Base-by-base conservation (phyloP, 2,329 filamentous ascomycete species). In the Mollisia scopiformis region DNA sequence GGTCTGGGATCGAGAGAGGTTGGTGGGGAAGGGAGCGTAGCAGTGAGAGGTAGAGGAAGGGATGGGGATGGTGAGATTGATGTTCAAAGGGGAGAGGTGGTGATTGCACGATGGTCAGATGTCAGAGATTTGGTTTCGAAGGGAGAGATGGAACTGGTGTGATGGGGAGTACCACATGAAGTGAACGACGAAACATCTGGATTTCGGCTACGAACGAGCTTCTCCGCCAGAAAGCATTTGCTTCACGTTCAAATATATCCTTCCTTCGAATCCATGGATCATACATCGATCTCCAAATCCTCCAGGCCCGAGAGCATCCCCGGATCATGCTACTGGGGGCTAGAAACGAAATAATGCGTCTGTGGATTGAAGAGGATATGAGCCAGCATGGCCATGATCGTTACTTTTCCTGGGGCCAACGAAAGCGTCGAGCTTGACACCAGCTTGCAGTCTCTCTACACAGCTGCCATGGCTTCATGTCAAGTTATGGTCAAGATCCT, bases 21-120 rank as follows among this genome's bases (percentile, higher is more conserved):
- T 80, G 76, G 66, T 88, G 93, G 0, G 77, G 87, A 47, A 90
- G 93, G 62, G 91, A 91, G 91, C 6, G 92, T 98, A 1, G 95
- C 97, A 74, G 86, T 94, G 41, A 82, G 93, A 62, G 82, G 91
- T 50, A 81, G 82, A 64, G 88, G 88, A 13, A 87, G 87, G 8
- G 87, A 90, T 66, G 80, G 75, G 64, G 88, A 91, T 78, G 77
- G 81, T 75, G 73, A 78, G 62, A 72, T 91, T 73, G 80, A 86
- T 64, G 80, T 85, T 57, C 58, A 59, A 25, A 67, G 65, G 28
- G 70, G 70, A 4, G 70, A 73, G 33, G 66, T 72, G 10, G 68
- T 70, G 10, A 65, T 72, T 58, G 69, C 67, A 2, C 59, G 69
- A 50, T 71, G 70, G 67, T 61, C 63, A 10, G 69, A 69, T 59